These are phyloP conservation scores for Solanum microdontum DNA, from an alignment of 257 asterid genomes.

Conservation along the genomic window DNA sequence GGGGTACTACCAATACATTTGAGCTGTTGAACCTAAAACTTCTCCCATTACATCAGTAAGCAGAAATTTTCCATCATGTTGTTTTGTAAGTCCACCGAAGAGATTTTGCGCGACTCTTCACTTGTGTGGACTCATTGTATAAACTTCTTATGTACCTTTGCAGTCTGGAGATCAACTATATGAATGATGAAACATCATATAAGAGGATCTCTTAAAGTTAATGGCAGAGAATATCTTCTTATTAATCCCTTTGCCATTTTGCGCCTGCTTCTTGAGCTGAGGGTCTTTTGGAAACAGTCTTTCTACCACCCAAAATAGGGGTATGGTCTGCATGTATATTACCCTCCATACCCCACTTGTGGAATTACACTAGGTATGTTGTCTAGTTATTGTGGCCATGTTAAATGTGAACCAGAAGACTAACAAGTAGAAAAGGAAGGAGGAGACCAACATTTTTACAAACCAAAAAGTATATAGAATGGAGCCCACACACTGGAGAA, in stretches of 20 bases:
- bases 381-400: neutral
- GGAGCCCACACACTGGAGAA: slow-evolving; percentile 4
- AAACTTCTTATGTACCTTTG: neutral
- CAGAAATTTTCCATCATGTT: neutral
- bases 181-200: neutral
- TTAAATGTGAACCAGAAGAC: neutral
- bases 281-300: neutral
- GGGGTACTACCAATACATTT: neutral
- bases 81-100: neutral
- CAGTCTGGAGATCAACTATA: neutral
- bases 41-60: neutral
- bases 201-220: neutral
- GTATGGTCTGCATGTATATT: neutral
- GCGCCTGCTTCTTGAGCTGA: neutral
- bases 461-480: neutral
- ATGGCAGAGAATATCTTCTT: neutral
- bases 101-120: neutral
- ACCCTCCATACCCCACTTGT: neutral
- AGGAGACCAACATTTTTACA: neutral
- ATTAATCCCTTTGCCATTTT: neutral
- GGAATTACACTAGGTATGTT: neutral
- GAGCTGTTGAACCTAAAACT: neutral
- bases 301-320: neutral
- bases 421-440: neutral
- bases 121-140: neutral